These are phyloP conservation scores for Scytalidium lignicola DNA, from an alignment of 2,329 filamentous ascomycete species.

Conservation along the genomic window DNA sequence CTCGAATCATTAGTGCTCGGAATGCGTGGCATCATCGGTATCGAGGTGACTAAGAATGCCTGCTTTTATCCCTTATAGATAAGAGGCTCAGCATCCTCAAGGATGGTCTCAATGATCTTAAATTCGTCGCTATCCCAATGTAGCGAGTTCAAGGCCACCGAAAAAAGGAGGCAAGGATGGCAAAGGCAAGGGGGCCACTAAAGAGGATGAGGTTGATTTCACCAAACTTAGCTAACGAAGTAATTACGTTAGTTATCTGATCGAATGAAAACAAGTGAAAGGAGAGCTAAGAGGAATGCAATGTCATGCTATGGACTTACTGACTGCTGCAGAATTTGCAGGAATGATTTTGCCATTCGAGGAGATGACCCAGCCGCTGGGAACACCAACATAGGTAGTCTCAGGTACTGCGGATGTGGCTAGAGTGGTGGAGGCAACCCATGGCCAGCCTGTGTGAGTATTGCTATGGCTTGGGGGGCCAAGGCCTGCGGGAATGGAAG, in stretches of 20 bases:
- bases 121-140: too few relatives aligned
- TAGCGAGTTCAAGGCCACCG: slow-evolving; percentile 19
- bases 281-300: slow-evolving; percentile 23
- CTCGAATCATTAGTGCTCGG: too few relatives aligned
- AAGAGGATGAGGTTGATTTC: slow-evolving; percentile 46
- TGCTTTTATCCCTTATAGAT: too few relatives aligned
- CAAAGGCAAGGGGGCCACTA: slow-evolving; percentile 41
- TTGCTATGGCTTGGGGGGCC: slow-evolving; percentile 51
- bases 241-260: slow-evolving; percentile 20
- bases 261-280: slow-evolving; percentile 14
- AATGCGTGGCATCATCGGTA: too few relatives aligned
- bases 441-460: slow-evolving; percentile 62
- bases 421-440: slow-evolving; percentile 53
- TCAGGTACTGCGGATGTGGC: slow-evolving; percentile 37
- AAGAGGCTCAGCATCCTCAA: too few relatives aligned
- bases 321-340: slow-evolving; percentile 60
- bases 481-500: slow-evolving; percentile 65
- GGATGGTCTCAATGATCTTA: too few relatives aligned
- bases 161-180: slow-evolving; percentile 31
- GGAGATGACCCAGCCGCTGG: slow-evolving; percentile 77
- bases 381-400: slow-evolving; percentile 49
- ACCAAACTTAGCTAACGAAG: slow-evolving; percentile 34
- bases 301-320: slow-evolving; percentile 43
- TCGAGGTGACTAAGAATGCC: too few relatives aligned
- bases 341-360: slow-evolving; percentile 74